Base-by-base conservation (phyloP, 1,284 basidiomycete species). In the Dichomitus squalens region DNA sequence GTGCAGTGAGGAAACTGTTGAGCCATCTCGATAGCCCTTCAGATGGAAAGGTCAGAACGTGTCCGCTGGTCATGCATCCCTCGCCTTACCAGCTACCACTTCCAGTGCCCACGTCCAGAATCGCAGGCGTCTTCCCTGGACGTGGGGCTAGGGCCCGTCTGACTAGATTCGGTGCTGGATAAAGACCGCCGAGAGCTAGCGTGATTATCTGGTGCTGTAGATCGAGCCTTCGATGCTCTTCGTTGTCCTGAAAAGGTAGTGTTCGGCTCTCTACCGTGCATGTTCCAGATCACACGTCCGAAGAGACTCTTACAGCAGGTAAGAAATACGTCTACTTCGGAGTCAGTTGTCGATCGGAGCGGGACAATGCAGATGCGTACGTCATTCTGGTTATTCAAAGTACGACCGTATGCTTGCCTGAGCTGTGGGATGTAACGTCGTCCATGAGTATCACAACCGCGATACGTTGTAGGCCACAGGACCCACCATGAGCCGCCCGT, bases 1-100 rank as follows among this genome's bases (percentile, higher is more conserved):
- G 70, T 66, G 52, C 72, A 73, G 49, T 74, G 64, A 25, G 72
- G 70, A 53, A 73, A 74, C 46, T 72, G 70, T 29, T 51, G 66
- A 0, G 73, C 73, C 70, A 74, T 74, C 51, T 72, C 72, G 41
- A 73, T 63, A 25, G 71, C 72, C 72, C 72, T 74, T 52, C 25
- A 43, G 39, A 41, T 40, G 52, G 29, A 39, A 23, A 55, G 33
- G 44, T 55, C 23, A 61, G 46, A 38, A 18, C 20, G 35, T 18
- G 7, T 38, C 3, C 36, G 35, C 29, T 16, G 4, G 20, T 31
- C 36, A 23, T 21, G 38, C 29, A n/a, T 8, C 23, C 18, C 27
- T 18, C 31, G 41, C 62, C 65, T 51, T 53, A 72, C 73, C 73
- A 75, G 50, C 69, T 71, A 36, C 73, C 73, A 49, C 73, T 73